phyloP scores from a whole-genome alignment of 352 stramenopile species.

The Saprolegnia diclina region DNA sequence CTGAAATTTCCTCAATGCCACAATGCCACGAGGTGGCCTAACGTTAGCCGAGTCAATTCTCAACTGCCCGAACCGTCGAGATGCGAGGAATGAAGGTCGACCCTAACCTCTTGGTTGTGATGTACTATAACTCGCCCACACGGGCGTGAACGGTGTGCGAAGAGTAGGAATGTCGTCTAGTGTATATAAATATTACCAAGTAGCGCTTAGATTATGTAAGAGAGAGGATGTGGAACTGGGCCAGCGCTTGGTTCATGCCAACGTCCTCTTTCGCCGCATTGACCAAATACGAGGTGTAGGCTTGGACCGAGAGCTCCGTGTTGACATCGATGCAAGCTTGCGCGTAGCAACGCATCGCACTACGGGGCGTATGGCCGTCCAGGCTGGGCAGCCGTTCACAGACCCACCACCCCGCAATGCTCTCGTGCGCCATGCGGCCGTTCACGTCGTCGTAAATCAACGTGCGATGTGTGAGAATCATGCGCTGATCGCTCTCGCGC shows the following conservation, averaged over 20 bases:
- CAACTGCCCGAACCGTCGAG: no score
- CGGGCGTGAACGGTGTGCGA: no score
- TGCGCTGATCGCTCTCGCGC: not conserved
- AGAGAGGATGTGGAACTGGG: conserved; percentile 6
- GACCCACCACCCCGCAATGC: conserved; percentile 6
- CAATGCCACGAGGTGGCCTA: no score
- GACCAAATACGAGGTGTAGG: not conserved
- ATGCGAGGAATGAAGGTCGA: no score
- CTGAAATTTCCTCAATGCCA: no score
- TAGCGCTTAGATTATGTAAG: not conserved
- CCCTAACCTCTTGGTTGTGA: no score
- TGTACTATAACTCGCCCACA: no score
- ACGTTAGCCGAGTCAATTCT: no score
- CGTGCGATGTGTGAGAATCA: conserved; percentile 13
- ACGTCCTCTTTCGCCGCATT: not conserved
- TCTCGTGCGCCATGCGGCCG: not conserved
- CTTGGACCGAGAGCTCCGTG: not conserved
- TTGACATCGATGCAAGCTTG: conserved; percentile 8
- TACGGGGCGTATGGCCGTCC: not conserved
- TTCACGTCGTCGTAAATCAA: conserved; percentile 9
- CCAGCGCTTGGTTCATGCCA: not conserved
- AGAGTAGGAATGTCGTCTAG: no score
- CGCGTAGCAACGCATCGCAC: not conserved
- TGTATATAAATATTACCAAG: not conserved
- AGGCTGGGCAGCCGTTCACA: not conserved